phyloP scores from a whole-genome alignment of 2,329 filamentous ascomycete genomes.

The Blastomyces silverae region DNA sequence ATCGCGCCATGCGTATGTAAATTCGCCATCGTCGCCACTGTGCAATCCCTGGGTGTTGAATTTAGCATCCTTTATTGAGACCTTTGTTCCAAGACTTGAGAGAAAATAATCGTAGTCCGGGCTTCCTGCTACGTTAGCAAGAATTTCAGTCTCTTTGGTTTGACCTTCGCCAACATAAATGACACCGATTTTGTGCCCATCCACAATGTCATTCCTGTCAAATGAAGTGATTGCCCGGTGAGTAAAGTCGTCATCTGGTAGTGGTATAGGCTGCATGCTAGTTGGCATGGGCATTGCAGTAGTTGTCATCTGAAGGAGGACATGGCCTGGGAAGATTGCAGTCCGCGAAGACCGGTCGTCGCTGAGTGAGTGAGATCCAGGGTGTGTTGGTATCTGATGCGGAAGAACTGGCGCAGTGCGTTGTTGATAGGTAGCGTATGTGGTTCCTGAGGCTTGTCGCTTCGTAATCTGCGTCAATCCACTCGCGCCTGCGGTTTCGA shows the following conservation, averaged over 20 bases:
- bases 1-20: slow-evolving; percentile 90
- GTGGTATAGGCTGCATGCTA: slow-evolving; percentile 61
- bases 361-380: slow-evolving; percentile 36
- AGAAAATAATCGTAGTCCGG: slow-evolving; percentile 83
- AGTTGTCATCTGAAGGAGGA: slow-evolving; percentile 41
- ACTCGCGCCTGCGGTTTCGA: slow-evolving; percentile 44
- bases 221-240: slow-evolving; percentile 71
- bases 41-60: slow-evolving; percentile 95
- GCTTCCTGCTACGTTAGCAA: slow-evolving; percentile 79
- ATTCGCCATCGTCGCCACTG: slow-evolving; percentile 73
- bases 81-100: slow-evolving; percentile 71
- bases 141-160: slow-evolving; percentile 71
- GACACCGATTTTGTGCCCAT: slow-evolving; percentile 91
- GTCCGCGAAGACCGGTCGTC: slow-evolving; percentile 33
- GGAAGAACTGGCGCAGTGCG: slow-evolving; percentile 41
- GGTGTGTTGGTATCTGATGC: slow-evolving; percentile 40
- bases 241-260: slow-evolving; percentile 66
- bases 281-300: slow-evolving; percentile 41
- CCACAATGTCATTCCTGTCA: slow-evolving; percentile 80
- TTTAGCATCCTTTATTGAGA: slow-evolving; percentile 69
- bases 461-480: slow-evolving; percentile 47
- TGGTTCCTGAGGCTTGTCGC: slow-evolving; percentile 47
- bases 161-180: slow-evolving; percentile 89
- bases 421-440: slow-evolving; percentile 45
- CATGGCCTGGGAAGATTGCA: slow-evolving; percentile 43